A percentile compares a stretch with the other conserved stretches of the same genome.
Conservation (phyloP, 164 flowering plant genomes). For the Magnolia changhungtana region DNA sequence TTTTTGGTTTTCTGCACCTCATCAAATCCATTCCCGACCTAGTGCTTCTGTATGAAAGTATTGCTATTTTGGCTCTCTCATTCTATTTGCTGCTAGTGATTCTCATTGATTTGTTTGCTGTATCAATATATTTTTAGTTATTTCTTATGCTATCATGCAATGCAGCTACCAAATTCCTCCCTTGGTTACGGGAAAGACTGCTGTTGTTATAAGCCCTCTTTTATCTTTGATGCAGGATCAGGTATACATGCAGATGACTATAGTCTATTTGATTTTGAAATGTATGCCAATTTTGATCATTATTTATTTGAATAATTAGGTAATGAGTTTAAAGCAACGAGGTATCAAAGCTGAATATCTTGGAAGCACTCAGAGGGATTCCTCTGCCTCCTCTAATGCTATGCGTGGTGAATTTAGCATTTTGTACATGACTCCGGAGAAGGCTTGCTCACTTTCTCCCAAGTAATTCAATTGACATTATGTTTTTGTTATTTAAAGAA, state of each 20-base stretch:
- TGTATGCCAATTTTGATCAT: not conserved
- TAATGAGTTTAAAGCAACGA: slow-evolving; percentile 54
- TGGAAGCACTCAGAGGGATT: slow-evolving; percentile 44
- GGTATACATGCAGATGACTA: slow-evolving; percentile 22
- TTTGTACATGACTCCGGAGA: slow-evolving; percentile 62
- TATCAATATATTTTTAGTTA: not conserved
- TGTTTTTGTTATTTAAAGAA: not conserved
- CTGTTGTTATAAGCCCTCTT: slow-evolving; percentile 58
- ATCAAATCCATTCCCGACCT: no score
- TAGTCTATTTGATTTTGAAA: not conserved
- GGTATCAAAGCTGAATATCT: slow-evolving; percentile 58
- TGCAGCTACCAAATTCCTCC: slow-evolving; percentile 67
- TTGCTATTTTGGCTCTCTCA: no score
- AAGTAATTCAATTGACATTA: slow-evolving; percentile 25
- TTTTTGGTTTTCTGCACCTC: no score
- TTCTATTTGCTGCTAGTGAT: not conserved
- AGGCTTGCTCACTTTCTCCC: slow-evolving; percentile 38
- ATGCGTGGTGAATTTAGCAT: slow-evolving; percentile 43
- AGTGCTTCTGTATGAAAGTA: no score
- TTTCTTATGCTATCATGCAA: not conserved
- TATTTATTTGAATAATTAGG: slow-evolving; percentile 25
- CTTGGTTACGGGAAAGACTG: slow-evolving; percentile 43
- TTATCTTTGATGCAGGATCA: slow-evolving; percentile 67
- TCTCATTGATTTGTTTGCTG: not conserved
- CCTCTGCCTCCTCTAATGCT: slow-evolving; percentile 35